Evolutionary conservation across 768 basidiomycete species (phyloP), one percentile per base, ranked within the genome.

Genomic region (Tricholoma hemisulphureum): DNA sequence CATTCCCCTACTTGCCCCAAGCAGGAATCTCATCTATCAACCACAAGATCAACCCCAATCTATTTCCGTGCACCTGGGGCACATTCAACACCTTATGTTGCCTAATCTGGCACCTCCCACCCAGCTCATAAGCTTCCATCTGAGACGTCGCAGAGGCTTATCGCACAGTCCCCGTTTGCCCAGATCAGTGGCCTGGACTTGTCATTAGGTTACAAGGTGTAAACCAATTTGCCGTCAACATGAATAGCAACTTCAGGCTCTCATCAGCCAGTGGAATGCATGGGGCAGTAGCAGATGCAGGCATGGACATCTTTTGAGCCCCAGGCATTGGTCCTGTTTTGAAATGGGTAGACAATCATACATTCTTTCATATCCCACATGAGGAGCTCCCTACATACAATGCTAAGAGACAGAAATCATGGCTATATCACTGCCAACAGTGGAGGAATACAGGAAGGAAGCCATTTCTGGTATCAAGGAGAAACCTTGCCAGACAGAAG

Each of bases 41-140:
- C 29, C 59, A 59, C 0, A 13, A 34, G 3, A 72, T 81, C 6
- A 46, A 74, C 31, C 61, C 75, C 0, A 51, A 65, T 21, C 9
- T 61, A 13, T 71, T 73, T 55, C 79, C 78, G 0, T 77, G 76
- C 64, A 75, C 73, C 0, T 81, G 77, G 79, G 77, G 77, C 1
- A 80, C 77, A 0, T 81, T 82, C 52, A 46, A 62, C 0, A 65
- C 69, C 0, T 56, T 78, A 0, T 71, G 60, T 20, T 55, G 67
- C 16, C 53, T 72, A 20, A 64, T 78, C 0, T 65, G 43, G 0
- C 55, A 61, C 0, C 73, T 80, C 0, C 78, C 77, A 0, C 74
- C 71, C 9, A 70, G 70, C 0, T 74, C 74, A 0, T 70, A 80
- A 62, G 73, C 63, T 0, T 68, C 73, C 43, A 23, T 75, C 6